phyloP scores from a whole-genome alignment of 169 alveolate genomes.

The Cryptosporidium ryanae region DNA sequence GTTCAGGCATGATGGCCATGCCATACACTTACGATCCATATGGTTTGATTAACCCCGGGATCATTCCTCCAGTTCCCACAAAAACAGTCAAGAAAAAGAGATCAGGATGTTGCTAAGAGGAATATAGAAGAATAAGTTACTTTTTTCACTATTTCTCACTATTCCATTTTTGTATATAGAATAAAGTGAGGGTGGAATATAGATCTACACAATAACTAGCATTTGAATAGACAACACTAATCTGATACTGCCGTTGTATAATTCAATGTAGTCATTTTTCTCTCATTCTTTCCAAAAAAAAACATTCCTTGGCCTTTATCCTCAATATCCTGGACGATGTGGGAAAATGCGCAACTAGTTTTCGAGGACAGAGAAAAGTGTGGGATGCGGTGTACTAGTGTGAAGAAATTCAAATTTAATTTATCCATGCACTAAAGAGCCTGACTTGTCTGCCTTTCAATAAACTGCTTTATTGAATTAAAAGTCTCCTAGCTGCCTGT shows the following conservation, averaged over 20 bases:
- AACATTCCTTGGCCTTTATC: too few species aligned
- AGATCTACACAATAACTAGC: not conserved
- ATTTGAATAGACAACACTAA: not conserved
- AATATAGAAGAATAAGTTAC: not conserved
- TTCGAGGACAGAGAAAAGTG: too few species aligned
- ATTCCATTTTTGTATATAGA: not conserved
- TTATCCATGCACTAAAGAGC: too few species aligned
- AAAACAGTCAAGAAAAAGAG: slow-evolving; percentile 62
- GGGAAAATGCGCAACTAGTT: too few species aligned
- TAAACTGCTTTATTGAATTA: slow-evolving; percentile 17
- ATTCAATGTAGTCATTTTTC: not conserved
- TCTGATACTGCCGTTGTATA: not conserved
- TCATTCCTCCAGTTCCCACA: slow-evolving; percentile 70
- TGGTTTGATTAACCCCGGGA: slow-evolving; percentile 75
- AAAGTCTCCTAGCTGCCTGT: slow-evolving; percentile 69
- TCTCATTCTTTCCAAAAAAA: not conserved
- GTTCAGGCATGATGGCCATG: slow-evolving; percentile 65
- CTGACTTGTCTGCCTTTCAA: too few species aligned
- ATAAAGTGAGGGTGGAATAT: not conserved
- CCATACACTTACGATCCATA: slow-evolving; percentile 74
- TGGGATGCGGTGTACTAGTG: too few species aligned
- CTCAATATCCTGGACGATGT: too few species aligned
- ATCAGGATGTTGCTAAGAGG: slow-evolving; percentile 60
- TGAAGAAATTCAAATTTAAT: too few species aligned
- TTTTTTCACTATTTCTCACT: not conserved